Evolutionary conservation across 2,329 filamentous ascomycete genomes (phyloP), one percentile per base, ranked within the genome.

Genomic region (Lecanicillium sp.): DNA sequence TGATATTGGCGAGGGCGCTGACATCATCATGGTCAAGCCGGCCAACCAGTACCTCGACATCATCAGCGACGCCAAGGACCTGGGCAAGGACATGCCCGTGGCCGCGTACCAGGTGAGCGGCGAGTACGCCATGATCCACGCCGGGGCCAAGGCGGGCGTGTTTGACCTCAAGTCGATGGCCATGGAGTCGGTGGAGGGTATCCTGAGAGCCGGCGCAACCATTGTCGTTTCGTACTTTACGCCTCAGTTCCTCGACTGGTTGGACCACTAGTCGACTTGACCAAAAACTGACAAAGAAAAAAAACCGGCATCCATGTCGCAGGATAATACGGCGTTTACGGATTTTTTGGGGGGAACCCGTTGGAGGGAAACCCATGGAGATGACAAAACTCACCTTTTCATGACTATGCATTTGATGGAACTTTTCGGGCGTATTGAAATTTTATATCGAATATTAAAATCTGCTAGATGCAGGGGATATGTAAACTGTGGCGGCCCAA

Each of bases 21-120:
- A 98, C 56, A 87, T 96, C 50, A 95, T 98, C 64, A 96, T 98
- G 90, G 92, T 98, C 45, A 98, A 98, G 72, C 92, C 92, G 3
- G 92, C 92, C 9, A 85, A 85, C 52, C 87, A 90, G 61, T 98
- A 95, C 60, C 74, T 98, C 33, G 92, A 98, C 63, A 95, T 98
- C 53, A 97, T 98, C 60, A 87, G 86, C 49, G 92, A 98, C 57
- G 92, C 92, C 38, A 97, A 95, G 69, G 88, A 96, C 39, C 75
- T 97, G 39, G 90, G 87, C 43, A 84, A 81, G 57, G 88, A 97
- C 60, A 73, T 97, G 61, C 92, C 92, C 3, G 75, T 98, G 27
- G 90, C 92, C 2, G 90, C 92, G 17, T 98, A 98, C 61, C 92
- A 98, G 61, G 92, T 98, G 43, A 92, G 85, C 53, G 92, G 92